These are phyloP conservation scores for Tolypocladium sp. DNA, from an alignment of 2,329 filamentous ascomycete genomes.

Conservation along the genomic window DNA sequence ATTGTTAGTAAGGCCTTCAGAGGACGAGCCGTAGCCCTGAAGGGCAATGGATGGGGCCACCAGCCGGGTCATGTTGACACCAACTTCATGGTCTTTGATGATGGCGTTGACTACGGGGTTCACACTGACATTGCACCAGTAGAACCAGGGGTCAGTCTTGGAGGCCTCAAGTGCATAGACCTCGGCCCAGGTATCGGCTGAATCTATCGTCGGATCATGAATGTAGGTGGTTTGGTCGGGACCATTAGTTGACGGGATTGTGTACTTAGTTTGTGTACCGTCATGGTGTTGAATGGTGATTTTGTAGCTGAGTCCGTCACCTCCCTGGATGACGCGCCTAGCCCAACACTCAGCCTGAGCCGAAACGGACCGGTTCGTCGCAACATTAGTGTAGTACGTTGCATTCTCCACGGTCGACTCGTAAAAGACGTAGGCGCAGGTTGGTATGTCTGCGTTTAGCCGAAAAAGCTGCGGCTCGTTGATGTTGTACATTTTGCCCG, in stretches of 20 bases:
- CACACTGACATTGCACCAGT: constrained; percentile 29
- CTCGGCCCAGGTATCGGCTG: constrained; percentile 15
- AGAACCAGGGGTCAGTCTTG: constrained; percentile 26
- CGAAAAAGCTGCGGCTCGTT: no score
- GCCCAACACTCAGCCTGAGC: constrained; percentile 17
- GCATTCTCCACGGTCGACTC: constrained; percentile 14
- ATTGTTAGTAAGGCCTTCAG: constrained; percentile 10
- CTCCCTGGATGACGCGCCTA: constrained; percentile 19
- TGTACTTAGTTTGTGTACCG: constrained; percentile 9
- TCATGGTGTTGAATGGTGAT: constrained; percentile 16
- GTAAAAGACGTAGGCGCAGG: constrained; percentile 30
- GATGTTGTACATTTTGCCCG: constrained; percentile 19
- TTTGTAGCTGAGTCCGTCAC: constrained; percentile 15
- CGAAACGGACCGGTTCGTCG: constrained; percentile 22
- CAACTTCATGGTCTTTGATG: constrained; percentile 24
- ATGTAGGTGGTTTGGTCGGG: constrained; percentile 26
- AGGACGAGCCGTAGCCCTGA: constrained; percentile 24
- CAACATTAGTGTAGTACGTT: constrained; percentile 11
- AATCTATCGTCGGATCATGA: constrained; percentile 14
- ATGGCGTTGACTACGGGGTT: constrained; percentile 21
- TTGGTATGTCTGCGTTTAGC: no score
- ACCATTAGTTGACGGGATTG: constrained; percentile 16
- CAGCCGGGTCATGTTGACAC: constrained; percentile 20
- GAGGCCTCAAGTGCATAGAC: constrained; percentile 29
- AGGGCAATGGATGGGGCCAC: constrained; percentile 29